A percentile compares a stretch with the other conserved stretches of the same genome.
These are phyloP conservation scores for Cryptococcus amylolentus DNA, from an alignment of 1,284 basidiomycete species.

Conservation along the genomic window DNA sequence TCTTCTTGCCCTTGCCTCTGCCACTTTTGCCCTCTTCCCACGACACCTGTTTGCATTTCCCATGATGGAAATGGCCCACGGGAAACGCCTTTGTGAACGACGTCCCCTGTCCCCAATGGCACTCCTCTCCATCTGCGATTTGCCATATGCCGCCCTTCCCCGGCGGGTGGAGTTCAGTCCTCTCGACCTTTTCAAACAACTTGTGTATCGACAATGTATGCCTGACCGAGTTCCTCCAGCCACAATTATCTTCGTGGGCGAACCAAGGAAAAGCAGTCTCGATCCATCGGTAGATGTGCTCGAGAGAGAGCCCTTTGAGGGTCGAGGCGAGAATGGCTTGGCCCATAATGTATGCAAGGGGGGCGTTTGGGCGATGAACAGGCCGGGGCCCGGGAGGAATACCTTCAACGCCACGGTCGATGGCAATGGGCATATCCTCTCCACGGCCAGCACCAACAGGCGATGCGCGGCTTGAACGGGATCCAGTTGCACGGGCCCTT, in stretches of 20 bases:
- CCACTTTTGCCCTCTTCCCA: not conserved
- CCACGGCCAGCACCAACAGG: too few species aligned
- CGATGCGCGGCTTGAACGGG: not conserved
- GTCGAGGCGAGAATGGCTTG: not conserved
- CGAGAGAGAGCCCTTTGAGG: not conserved
- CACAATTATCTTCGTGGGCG: not conserved
- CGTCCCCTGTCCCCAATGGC: not conserved
- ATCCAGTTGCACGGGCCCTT: not conserved
- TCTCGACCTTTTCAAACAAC: constrained; percentile 1
- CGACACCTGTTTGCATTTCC: not conserved
- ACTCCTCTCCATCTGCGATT: not conserved
- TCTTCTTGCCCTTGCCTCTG: not conserved
- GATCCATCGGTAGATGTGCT: constrained; percentile 2
- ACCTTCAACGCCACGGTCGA: not conserved
- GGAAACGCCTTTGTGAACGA: not conserved
- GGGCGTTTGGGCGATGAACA: not conserved
- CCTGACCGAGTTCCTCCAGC: not conserved
- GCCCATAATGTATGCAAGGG: not conserved
- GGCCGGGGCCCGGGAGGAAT: not conserved
- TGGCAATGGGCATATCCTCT: not conserved
- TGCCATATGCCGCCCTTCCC: not conserved
- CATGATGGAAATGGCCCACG: not conserved
- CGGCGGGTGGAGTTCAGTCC: not conserved
- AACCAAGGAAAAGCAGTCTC: not conserved
- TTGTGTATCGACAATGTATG: constrained; percentile 1